These are phyloP conservation scores for Flaveria ramosissima DNA, from an alignment of 129 eudicot genomes.

Conservation along the genomic window DNA sequence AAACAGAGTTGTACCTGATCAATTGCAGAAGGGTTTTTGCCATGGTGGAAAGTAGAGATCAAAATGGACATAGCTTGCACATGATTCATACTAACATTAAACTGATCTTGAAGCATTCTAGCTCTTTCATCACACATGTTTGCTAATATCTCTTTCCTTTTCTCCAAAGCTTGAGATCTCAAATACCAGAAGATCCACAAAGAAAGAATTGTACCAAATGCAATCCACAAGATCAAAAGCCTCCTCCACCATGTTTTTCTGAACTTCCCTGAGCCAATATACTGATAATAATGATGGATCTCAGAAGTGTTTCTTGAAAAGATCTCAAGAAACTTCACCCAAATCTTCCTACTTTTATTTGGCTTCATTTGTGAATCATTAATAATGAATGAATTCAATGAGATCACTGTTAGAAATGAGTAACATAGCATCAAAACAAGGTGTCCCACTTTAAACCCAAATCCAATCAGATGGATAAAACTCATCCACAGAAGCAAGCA, in stretches of 20 bases:
- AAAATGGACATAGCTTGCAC: constrained; percentile 94
- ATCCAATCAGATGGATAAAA: constrained; percentile 74
- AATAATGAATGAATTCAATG: constrained; percentile 58
- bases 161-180: constrained; percentile 70
- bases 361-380: constrained; percentile 62
- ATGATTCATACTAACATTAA: constrained; percentile 97
- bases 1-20: constrained; percentile 68
- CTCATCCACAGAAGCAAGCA: constrained; percentile 66
- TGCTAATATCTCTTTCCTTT: constrained; percentile 75
- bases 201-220: constrained; percentile 51
- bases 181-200: constrained; percentile 57
- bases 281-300: constrained; percentile 51
- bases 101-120: constrained; percentile 98
- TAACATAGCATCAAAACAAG: constrained; percentile 75
- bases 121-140: constrained; percentile 99
- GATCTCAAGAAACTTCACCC: constrained; percentile 54
- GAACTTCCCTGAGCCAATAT: constrained; percentile 49
- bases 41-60: constrained; percentile 96
- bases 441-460: constrained; percentile 86
- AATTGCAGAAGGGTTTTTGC: constrained; percentile 84
- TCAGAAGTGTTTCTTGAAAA: constrained; percentile 46
- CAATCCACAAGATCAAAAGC: constrained; percentile 69
- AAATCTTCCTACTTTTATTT: constrained; percentile 42
- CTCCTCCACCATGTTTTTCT: constrained; percentile 67
- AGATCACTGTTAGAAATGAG: constrained; percentile 67